A percentile compares a stretch with the other conserved stretches of the same genome.
Conservation (phyloP, 2,329 filamentous ascomycete species). For the Rasamsonia emersonii region DNA sequence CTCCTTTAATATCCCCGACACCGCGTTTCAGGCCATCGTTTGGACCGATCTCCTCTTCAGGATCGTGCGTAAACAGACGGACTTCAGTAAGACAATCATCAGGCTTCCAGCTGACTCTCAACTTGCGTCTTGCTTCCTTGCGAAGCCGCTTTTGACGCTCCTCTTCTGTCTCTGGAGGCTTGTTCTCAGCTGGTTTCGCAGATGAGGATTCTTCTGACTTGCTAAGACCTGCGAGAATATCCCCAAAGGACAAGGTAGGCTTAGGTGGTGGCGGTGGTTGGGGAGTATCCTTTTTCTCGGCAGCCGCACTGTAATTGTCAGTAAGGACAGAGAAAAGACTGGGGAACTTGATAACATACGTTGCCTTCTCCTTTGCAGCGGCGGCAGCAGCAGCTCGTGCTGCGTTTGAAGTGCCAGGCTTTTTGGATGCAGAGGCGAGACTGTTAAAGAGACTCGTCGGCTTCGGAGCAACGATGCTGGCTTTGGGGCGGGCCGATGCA, state of each 20-base stretch:
- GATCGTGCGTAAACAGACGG: slow-evolving; percentile 53
- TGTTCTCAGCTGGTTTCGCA: slow-evolving; percentile 43
- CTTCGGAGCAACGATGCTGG: slow-evolving; percentile 33
- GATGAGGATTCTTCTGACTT: slow-evolving; percentile 49
- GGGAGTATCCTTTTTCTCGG: slow-evolving; percentile 27
- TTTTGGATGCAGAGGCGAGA: slow-evolving; percentile 41
- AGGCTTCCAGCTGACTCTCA: slow-evolving; percentile 54
- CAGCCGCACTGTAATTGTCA: slow-evolving; percentile 19
- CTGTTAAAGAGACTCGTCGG: slow-evolving; percentile 39
- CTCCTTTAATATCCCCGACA: slow-evolving; percentile 51
- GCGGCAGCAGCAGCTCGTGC: slow-evolving; percentile 36
- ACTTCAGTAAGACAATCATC: slow-evolving; percentile 49
- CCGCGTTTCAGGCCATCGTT: slow-evolving; percentile 51
- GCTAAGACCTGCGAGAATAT: slow-evolving; percentile 41
- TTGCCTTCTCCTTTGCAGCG: slow-evolving; percentile 21
- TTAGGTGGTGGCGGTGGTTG: slow-evolving; percentile 23
- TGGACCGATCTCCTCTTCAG: slow-evolving; percentile 53
- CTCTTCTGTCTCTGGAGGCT: slow-evolving; percentile 51
- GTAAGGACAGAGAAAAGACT: slow-evolving; percentile 5
- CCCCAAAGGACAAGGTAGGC: slow-evolving; percentile 41
- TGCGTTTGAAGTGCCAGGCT: slow-evolving; percentile 42
- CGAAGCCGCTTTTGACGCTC: slow-evolving; percentile 50
- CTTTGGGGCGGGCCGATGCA: slow-evolving; percentile 24
- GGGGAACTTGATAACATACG: slow-evolving; percentile 16
- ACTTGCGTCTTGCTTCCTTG: slow-evolving; percentile 52